A percentile compares a stretch with the other conserved stretches of the same genome.
Conservation (phyloP, 2,329 filamentous ascomycete genomes). For the Bipolaris gigantea region DNA sequence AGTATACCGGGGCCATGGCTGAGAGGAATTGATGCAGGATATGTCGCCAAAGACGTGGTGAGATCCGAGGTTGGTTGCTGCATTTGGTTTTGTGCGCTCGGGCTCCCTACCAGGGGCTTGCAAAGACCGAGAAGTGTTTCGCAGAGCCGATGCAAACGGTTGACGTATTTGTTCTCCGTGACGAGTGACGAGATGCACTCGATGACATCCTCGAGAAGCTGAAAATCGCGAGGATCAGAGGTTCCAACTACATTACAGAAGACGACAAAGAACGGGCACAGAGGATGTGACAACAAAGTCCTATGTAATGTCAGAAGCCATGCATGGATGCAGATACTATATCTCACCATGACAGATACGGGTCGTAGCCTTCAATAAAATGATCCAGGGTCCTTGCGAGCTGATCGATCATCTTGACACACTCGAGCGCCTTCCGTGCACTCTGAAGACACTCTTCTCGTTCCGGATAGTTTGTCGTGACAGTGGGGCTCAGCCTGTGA, state of each 20-base stretch:
- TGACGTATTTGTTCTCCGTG: constrained; percentile 35
- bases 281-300: constrained; percentile 40
- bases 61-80: neutral
- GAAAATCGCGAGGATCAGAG: constrained; percentile 33
- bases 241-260: constrained; percentile 45
- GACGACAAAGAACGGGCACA: constrained; percentile 41
- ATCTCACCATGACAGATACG: constrained; percentile 34
- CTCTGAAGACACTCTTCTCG: constrained; percentile 37
- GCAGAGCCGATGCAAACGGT: constrained; percentile 33
- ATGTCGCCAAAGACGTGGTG: neutral
- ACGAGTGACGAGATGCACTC: constrained; percentile 32
- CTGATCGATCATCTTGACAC: constrained; percentile 29
- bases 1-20: neutral
- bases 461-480: constrained; percentile 32
- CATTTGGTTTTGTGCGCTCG: neutral
- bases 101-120: constrained; percentile 29
- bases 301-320: constrained; percentile 18
- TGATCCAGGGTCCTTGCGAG: constrained; percentile 29
- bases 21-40: neutral
- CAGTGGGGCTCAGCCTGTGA: constrained; percentile 35
- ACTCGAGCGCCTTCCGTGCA: constrained; percentile 37
- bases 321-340: neutral
- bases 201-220: constrained; percentile 35
- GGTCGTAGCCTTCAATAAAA: constrained; percentile 36
- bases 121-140: constrained; percentile 35